These are phyloP conservation scores for Vanderwaltozyma verrucispora DNA, from an alignment of 805 yeast species.

Conservation along the genomic window DNA sequence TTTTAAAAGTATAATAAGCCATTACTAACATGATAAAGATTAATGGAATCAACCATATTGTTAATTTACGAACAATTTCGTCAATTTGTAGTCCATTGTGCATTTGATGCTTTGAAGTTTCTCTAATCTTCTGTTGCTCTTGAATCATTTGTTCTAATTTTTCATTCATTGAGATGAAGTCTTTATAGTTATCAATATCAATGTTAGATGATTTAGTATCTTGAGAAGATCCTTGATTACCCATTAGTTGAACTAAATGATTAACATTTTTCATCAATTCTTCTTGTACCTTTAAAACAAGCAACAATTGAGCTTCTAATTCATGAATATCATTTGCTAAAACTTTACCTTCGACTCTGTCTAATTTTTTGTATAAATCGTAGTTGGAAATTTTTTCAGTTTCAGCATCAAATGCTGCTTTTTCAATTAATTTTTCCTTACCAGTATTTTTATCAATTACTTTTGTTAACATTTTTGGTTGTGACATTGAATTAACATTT, in stretches of 20 bases:
- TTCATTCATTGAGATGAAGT: constrained; percentile 20
- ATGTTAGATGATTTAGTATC: constrained; percentile 1
- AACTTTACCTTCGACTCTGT: constrained; percentile 27
- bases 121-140: constrained; percentile 26
- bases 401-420: constrained; percentile 16
- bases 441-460: constrained; percentile 30
- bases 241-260: constrained; percentile 9
- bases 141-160: constrained; percentile 22
- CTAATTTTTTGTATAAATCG: constrained; percentile 22
- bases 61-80: constrained; percentile 21
- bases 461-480: constrained; percentile 37
- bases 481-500: constrained; percentile 38
- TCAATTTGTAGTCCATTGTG: constrained; percentile 21
- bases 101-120: constrained; percentile 11
- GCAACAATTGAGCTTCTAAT: constrained; percentile 17
- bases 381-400: constrained; percentile 17
- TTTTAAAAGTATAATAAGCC: constrained; percentile 28
- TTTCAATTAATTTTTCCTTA: constrained; percentile 23
- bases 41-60: constrained; percentile 25
- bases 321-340: constrained; percentile 26
- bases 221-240: not conserved
- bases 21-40: constrained; percentile 21
- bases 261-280: constrained; percentile 16
- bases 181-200: constrained; percentile 13
- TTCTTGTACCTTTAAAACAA: constrained; percentile 16